phyloP scores from a whole-genome alignment of 192 early-diverging fungal genomes.

The Glomus cerebriforme region DNA sequence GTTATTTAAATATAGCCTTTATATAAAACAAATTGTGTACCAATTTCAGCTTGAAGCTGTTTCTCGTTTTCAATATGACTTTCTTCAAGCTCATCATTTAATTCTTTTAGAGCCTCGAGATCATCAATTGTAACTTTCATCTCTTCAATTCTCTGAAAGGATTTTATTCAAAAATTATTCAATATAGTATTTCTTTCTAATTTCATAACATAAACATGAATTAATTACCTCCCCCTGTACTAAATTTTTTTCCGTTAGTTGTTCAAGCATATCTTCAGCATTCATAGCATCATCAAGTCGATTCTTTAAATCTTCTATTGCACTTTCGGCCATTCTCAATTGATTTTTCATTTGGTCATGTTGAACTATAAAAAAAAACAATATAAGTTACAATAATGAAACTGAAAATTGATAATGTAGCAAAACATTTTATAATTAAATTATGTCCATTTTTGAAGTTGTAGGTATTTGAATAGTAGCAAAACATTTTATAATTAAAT shows the following conservation, averaged over 20 bases:
- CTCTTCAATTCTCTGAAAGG: constrained; percentile 70
- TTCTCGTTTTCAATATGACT: constrained; percentile 88
- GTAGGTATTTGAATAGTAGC: neutral
- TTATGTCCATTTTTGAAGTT: no score
- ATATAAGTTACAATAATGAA: neutral
- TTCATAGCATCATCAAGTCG: constrained; percentile 80
- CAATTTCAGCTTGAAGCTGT: constrained; percentile 82
- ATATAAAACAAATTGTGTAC: constrained; percentile 23
- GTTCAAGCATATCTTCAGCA: constrained; percentile 83
- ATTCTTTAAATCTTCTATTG: constrained; percentile 82
- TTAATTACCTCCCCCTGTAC: constrained; percentile 57
- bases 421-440: no score
- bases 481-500: no score
- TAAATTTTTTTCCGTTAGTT: constrained; percentile 84
- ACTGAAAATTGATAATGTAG: no score
- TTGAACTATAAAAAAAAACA: constrained; percentile 38
- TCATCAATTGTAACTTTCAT: constrained; percentile 77
- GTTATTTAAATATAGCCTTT: neutral
- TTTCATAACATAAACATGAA: neutral
- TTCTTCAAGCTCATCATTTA: constrained; percentile 93
- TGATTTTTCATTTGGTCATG: constrained; percentile 57
- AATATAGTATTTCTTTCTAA: no score
- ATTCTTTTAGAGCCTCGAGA: constrained; percentile 85
- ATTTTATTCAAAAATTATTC: constrained; percentile 3
- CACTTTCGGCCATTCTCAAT: constrained; percentile 63